A percentile compares a stretch with the other conserved stretches of the same genome.
Evolutionary conservation across 75 land plant genomes (phyloP).

Genomic region (Cunninghamia lanceolata): DNA sequence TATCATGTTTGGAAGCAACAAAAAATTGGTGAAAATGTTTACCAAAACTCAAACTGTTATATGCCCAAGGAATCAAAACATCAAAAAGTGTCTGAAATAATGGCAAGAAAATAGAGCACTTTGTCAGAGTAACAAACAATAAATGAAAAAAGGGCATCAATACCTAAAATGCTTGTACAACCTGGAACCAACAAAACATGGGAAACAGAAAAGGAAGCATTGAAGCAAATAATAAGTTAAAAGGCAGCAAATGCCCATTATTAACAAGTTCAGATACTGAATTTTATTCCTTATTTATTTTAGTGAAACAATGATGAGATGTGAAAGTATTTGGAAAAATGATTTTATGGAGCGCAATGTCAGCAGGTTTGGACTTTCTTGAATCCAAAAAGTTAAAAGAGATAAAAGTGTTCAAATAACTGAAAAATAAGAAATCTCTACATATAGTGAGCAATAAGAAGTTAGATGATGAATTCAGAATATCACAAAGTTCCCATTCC

Average conservation of each 20-base stretch:
- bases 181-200: background rate
- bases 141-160: background rate
- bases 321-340: too few relatives aligned
- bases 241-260: background rate
- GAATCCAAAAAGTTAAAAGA: background rate
- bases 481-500: background rate
- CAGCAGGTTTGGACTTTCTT: background rate
- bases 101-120: background rate
- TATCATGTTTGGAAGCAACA: background rate
- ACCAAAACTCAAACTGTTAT: background rate
- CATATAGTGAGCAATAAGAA: background rate
- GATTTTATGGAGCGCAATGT: background rate
- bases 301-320: too few relatives aligned
- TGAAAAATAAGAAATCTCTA: background rate
- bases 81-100: background rate
- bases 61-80: background rate
- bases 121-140: background rate
- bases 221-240: background rate
- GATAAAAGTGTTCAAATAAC: background rate
- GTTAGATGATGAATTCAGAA: background rate
- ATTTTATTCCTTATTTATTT: too few relatives aligned
- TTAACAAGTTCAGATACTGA: background rate
- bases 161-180: background rate
- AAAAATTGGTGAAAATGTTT: background rate
- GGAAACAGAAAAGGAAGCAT: background rate